Evolutionary conservation across 768 basidiomycete species (phyloP), one percentile per base, ranked within the genome.

Genomic region (Boletus reticulatus): DNA sequence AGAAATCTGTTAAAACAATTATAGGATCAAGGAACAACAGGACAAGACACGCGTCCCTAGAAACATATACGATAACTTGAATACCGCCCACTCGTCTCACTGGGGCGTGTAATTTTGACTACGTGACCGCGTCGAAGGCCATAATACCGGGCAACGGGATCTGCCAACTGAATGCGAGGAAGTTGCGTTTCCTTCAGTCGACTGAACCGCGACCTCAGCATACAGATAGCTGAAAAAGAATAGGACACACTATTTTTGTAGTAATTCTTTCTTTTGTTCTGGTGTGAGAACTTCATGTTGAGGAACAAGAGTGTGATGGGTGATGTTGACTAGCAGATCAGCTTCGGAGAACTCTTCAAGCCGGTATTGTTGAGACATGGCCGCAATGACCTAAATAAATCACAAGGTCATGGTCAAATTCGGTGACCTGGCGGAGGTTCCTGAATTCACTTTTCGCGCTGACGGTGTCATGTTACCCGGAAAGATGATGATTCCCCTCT

Each of bases 131-230:
- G 84, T 64, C 86, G 83, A 54, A 99, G 83, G 49, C 97, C 97
- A 76, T 98, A 99, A 73, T 99, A 98, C 56, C 95, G 85, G 41
- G 97, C 94, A n/a, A 99, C 96, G 11, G 97, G 97, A 72, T 99
- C 97, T 27, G 88, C 86, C 42, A 97, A 73, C 74, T 98, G 95
- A 60, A 99, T 98, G 22, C 97, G 91, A 46, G 97, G 97, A 53
- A 99, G 80, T 67, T 99, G 97, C 2, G 96, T 98, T 69, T 98
- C 97, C 73, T 96, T 96, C 55, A 99, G 76, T 59, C 97, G 96
- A 75, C 96, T 99, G 64, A 50, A 56, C 14, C 41, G 36, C 41
- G 3, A 32, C 50, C 37, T 57, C 47, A 62, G 55, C 41, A 46
- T 42, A 53, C 43, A 41, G 34, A 55, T 57, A 50, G 19, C 24